A percentile compares a stretch with the other conserved stretches of the same genome.
Conservation (phyloP, 202 grass and related monocot species). For the Schoenoplectus triqueter region DNA sequence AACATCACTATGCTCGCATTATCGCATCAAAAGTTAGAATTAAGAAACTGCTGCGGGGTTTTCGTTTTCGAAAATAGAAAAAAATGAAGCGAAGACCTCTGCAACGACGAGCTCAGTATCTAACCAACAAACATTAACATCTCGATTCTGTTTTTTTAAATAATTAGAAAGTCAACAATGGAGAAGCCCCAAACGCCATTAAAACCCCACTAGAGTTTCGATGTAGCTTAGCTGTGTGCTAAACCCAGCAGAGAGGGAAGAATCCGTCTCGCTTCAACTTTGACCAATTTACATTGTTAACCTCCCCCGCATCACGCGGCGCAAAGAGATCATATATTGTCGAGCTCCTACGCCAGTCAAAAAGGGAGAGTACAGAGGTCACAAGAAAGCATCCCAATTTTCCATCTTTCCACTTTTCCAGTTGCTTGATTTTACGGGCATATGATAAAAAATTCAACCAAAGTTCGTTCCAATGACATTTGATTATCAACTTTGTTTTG, state of each 20-base stretch:
- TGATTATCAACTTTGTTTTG: not conserved
- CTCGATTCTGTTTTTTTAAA: not conserved
- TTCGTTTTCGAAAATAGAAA: too few relatives aligned
- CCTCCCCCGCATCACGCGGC: not conserved
- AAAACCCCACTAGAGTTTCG: slow-evolving; percentile 13
- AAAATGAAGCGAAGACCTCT: not conserved
- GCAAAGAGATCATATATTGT: slow-evolving; percentile 11
- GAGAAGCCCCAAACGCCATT: not conserved
- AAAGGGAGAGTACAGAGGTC: not conserved
- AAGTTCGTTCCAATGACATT: not conserved
- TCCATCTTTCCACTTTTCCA: not conserved
- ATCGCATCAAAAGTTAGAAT: too few relatives aligned
- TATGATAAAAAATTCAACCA: not conserved
- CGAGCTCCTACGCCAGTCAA: not conserved
- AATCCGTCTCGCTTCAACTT: not conserved
- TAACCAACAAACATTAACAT: not conserved
- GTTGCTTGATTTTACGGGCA: not conserved
- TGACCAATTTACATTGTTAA: not conserved
- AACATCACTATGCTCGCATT: too few relatives aligned
- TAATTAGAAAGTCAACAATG: not conserved
- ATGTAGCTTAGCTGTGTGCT: not conserved
- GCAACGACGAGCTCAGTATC: not conserved
- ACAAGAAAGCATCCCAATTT: not conserved
- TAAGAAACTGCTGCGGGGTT: too few relatives aligned
- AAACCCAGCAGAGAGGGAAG: not conserved